Evolutionary conservation across 345 rosid genomes (phyloP), one percentile per base, ranked within the genome.

Genomic region (Lepidium sativum): DNA sequence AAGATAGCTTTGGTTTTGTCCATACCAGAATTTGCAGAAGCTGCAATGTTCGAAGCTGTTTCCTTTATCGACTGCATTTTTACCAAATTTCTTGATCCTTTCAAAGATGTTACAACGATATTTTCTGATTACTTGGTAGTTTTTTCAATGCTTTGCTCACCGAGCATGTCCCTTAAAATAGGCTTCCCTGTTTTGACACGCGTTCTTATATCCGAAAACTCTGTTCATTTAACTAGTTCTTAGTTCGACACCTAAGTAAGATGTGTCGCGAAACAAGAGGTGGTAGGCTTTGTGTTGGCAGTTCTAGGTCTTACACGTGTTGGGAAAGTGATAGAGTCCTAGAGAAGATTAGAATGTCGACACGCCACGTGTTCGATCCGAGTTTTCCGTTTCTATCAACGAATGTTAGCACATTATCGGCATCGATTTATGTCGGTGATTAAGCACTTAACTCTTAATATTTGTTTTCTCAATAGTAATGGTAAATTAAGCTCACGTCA

Each of bases 21-120:
- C 86, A 79, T 65, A 52, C 87, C 96, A 66, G 95, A 68, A 70
- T 71, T 81, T 27, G 99, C 89, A 4, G 97, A 86, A 78, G 99
- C 98, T 13, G 84, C 84, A 3, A 75, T 9, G 75, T 92, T 83
- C 42, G 87, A 67, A 15, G 80, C 90, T 9, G 81, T 68, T 77
- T 89, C 92, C 73, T 81, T 89, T 41, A 63, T 18, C 1, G 86
- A 14, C 65, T 84, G 77, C 83, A 84, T 84, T 43, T 74, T 73
- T 52, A 44, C 15, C 37, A 2, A 56, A 29, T 21, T 5, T 56
- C 16, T 25, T 9, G 5, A 4, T 35, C 4, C 54, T 10, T 20
- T 56, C 13, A 38, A 70, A 63, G 69, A 23, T 35, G 68, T 25
- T 20, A 20, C 47, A 34, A 23, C 6, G 8, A 35, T 53, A 10